Percentiles rank a stretch among this genome's conserved stretches.
Conservation (phyloP, 225 moss, liverwort and hornwort species). For the Pseudoscleropodium purum region DNA sequence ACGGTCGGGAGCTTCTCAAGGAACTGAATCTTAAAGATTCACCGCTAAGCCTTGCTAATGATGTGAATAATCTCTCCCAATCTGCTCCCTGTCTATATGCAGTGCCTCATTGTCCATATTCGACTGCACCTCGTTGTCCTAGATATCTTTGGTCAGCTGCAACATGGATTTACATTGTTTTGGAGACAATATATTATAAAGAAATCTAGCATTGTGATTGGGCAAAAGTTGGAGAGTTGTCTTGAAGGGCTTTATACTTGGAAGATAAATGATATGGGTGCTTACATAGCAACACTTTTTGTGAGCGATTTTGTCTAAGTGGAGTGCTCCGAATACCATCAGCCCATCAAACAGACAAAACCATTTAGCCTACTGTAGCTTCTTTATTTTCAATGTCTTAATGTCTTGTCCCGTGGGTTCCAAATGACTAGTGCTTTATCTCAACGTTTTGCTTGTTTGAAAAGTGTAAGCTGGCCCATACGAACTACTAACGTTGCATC, state of each 20-base stretch:
- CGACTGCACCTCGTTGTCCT: not conserved
- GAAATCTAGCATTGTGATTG: not conserved
- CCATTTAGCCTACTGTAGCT: not conserved
- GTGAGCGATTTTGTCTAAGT: not conserved
- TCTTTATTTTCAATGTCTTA: not conserved
- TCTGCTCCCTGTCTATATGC: not conserved
- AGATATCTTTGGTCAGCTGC: not conserved
- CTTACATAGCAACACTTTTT: not conserved
- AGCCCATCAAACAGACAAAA: not conserved
- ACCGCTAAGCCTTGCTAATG: conserved; percentile 56
- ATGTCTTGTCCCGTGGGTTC: not conserved
- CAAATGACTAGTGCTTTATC: not conserved
- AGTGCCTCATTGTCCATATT: not conserved
- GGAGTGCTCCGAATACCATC: not conserved
- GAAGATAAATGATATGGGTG: not conserved
- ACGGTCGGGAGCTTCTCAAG: conserved; percentile 82
- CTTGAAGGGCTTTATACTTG: not conserved
- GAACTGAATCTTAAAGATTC: conserved; percentile 68
- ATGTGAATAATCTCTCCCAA: conserved; percentile 29
- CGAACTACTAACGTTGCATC: not conserved
- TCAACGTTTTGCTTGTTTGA: not conserved
- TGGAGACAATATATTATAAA: not conserved
- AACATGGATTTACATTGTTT: not conserved
- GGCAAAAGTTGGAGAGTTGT: not conserved
- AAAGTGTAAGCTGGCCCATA: not conserved